Evolutionary conservation across 2,329 filamentous ascomycete species (phyloP).

Genomic region (Beauveria sp.): DNA sequence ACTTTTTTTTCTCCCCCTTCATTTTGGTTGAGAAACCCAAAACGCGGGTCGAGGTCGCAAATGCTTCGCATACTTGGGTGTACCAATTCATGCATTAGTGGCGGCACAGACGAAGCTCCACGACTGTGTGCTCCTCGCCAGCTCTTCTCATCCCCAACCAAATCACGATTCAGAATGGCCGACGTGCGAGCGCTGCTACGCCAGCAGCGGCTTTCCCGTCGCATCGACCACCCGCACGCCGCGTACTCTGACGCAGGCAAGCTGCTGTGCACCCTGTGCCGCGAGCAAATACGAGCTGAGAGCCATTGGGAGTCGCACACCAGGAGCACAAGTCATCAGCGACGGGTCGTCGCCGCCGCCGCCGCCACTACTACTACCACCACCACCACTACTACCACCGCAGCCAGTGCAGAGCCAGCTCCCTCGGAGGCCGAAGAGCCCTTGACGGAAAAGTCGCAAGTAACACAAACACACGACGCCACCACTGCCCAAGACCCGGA

Average conservation of each 20-base stretch:
- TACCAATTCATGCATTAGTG: constrained; percentile 7
- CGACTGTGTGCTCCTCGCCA: background rate
- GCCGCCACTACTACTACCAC: background rate
- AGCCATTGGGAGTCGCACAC: constrained; percentile 59
- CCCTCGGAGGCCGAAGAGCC: background rate
- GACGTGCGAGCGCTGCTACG: constrained; percentile 75
- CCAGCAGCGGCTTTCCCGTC: constrained; percentile 66
- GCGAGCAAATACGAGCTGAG: constrained; percentile 57
- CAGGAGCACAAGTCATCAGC: constrained; percentile 37
- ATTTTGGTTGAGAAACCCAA: background rate
- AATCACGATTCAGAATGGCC: constrained; percentile 46
- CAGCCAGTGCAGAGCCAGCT: background rate
- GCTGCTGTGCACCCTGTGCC: constrained; percentile 61
- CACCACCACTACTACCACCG: constrained; percentile 16
- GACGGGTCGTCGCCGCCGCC: constrained; percentile 17
- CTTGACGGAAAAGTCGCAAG: background rate
- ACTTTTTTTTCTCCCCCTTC: background rate
- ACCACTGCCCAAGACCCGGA: background rate
- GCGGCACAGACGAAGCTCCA: constrained; percentile 4
- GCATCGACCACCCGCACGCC: constrained; percentile 63
- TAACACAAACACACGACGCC: constrained; percentile 18
- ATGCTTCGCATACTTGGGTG: constrained; percentile 11
- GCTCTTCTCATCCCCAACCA: constrained; percentile 2
- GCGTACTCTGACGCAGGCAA: constrained; percentile 61
- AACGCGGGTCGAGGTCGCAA: background rate